Evolutionary conservation across 208 protist genomes (phyloP).

Genomic region (Trichomonas tenax): DNA sequence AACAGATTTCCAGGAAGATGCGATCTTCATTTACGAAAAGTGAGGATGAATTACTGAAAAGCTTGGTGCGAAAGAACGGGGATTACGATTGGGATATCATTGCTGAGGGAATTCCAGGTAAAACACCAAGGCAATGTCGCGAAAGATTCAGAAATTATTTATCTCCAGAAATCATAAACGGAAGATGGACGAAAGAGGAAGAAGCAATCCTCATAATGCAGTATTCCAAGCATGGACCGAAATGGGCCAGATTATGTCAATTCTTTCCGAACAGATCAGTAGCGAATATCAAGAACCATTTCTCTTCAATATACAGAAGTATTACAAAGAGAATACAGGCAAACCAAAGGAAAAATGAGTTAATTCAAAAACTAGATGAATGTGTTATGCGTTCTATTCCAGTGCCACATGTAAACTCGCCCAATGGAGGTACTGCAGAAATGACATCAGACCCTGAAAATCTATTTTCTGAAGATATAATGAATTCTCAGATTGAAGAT

Average conservation of each 20-base stretch:
- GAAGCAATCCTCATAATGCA: neutral
- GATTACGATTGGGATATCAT: neutral
- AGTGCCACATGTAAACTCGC: too few species aligned
- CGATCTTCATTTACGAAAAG: neutral
- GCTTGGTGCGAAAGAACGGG: neutral
- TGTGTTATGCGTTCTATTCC: too few species aligned
- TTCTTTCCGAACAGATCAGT: neutral
- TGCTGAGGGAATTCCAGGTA: neutral
- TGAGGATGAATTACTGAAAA: neutral
- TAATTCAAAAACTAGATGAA: too few species aligned
- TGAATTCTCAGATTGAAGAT: too few species aligned
- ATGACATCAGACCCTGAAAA: too few species aligned
- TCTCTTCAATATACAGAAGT: neutral
- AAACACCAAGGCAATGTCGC: neutral
- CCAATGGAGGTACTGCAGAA: too few species aligned
- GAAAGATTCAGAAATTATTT: neutral
- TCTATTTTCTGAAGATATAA: too few species aligned
- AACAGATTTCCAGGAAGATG: too few species aligned
- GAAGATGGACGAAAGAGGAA: neutral
- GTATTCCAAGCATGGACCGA: neutral
- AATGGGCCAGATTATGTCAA: neutral
- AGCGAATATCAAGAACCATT: neutral
- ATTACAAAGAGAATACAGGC: neutral
- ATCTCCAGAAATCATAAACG: neutral
- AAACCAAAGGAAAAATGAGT: too few species aligned